Percentiles rank a stretch among this genome's conserved stretches.
phyloP scores from a whole-genome alignment of 2,329 filamentous ascomycete genomes.

The Leptographium lundbergii region DNA sequence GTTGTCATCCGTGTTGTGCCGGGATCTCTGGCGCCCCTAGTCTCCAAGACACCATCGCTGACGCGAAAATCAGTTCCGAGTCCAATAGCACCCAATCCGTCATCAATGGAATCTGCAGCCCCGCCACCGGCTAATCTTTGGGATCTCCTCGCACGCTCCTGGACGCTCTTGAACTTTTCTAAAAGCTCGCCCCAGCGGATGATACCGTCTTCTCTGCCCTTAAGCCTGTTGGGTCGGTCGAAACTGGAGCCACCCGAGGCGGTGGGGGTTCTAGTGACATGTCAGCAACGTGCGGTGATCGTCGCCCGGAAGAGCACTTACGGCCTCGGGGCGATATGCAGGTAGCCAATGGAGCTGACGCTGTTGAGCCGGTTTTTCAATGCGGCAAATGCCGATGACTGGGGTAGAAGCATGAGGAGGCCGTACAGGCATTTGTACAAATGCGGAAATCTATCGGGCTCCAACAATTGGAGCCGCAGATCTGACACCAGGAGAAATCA shows the following conservation, averaged over 20 bases:
- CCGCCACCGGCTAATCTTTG: constrained; percentile 46
- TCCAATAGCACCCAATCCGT: constrained; percentile 27
- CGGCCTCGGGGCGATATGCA: constrained; percentile 71
- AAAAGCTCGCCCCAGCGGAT: constrained; percentile 89
- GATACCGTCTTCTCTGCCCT: constrained; percentile 63
- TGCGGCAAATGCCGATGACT: constrained; percentile 92
- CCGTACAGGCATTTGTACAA: constrained; percentile 97
- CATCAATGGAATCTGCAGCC: constrained; percentile 26
- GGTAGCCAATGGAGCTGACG: constrained; percentile 90
- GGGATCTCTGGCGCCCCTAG: constrained; percentile 30
- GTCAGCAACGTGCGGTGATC: neutral
- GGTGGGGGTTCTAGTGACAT: constrained; percentile 27
- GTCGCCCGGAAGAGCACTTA: constrained; percentile 33
- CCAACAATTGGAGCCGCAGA: constrained; percentile 83
- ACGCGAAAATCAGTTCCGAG: constrained; percentile 23
- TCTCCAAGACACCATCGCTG: constrained; percentile 25
- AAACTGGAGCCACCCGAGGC: constrained; percentile 43
- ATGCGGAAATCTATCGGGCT: constrained; percentile 89
- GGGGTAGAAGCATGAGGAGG: constrained; percentile 92
- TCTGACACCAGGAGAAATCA: constrained; percentile 37
- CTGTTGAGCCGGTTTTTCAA: constrained; percentile 94
- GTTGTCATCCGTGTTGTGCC: constrained; percentile 12
- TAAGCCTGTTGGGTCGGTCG: constrained; percentile 68
- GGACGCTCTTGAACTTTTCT: constrained; percentile 86
- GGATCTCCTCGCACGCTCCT: constrained; percentile 68